These are phyloP conservation scores for Stylosanthes scabra DNA, from an alignment of 331 rosid species.

Conservation along the genomic window DNA sequence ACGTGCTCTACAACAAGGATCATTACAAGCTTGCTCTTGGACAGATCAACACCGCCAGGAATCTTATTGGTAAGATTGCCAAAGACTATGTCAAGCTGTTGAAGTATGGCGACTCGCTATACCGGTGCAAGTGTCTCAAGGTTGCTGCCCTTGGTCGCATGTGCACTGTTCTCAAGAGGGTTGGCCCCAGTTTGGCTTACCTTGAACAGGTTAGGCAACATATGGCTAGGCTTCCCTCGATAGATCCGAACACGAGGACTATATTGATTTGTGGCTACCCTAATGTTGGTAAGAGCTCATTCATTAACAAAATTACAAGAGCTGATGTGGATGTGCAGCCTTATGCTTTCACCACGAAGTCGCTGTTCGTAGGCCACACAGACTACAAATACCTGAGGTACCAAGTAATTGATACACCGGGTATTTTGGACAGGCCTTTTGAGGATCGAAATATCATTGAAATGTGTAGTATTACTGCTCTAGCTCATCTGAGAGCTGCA, in stretches of 20 bases:
- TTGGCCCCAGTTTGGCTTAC: conserved; percentile 87
- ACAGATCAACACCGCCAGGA: conserved; percentile 80
- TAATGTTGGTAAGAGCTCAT: conserved; percentile 88
- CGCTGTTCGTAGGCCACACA: conserved; percentile 87
- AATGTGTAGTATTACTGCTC: conserved; percentile 96
- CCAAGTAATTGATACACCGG: conserved; percentile 95
- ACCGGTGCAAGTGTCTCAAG: conserved; percentile 79
- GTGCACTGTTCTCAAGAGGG: conserved; percentile 89
- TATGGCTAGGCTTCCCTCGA: conserved; percentile 90
- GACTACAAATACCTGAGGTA: conserved; percentile 85
- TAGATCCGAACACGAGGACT: conserved; percentile 84
- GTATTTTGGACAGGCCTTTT: conserved; percentile 92
- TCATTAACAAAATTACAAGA: conserved; percentile 83
- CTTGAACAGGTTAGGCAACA: conserved; percentile 88
- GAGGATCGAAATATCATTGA: conserved; percentile 92
- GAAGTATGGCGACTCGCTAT: conserved; percentile 87
- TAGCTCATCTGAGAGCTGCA: conserved; percentile 92
- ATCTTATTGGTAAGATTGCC: conserved; percentile 72
- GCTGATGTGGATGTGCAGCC: conserved; percentile 97
- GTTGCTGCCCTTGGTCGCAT: conserved; percentile 94
- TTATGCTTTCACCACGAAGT: conserved; percentile 92
- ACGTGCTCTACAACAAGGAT: conserved; percentile 81
- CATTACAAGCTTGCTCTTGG: conserved; percentile 94
- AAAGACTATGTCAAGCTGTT: conserved; percentile 77
- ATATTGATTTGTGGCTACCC: conserved; percentile 87